Base-by-base conservation (phyloP, 2,329 filamentous ascomycete genomes). In the Pseudophaeomoniella oleicola region DNA sequence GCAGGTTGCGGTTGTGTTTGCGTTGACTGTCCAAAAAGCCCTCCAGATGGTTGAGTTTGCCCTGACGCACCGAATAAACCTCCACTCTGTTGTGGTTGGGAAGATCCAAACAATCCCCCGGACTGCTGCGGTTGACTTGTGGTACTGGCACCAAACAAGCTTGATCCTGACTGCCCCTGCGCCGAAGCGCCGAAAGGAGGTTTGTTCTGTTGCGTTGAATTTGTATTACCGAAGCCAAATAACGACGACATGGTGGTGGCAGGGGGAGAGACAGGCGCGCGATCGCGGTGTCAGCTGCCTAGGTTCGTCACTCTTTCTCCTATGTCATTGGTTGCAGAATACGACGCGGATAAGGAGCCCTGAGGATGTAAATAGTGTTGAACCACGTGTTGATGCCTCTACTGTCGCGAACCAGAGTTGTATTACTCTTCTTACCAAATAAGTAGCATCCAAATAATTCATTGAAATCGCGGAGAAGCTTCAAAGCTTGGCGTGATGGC, bases 11-110 rank as follows among this genome's bases (percentile, higher is more conserved):
- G 43, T 17, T 45, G 43, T 30, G 41, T 38, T 31, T 49, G 47
- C 15, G 46, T 41, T 16, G 42, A 43, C 16, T 29, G 34, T 5
- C 32, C 32, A 16, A 39, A 39, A 10, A 35, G n/a, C 4, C 32
- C 19, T 15, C 13, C 15, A 14, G 11, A 19, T 27, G 37, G 38
- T 13, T 19, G 4, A 3, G 35, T 5, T 33, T 40, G 38, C n/a
- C n/a, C n/a, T n/a, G n/a, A 19, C 45, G 39, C 12, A 13, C 50
- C 51, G 34, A 58, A 57, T 5, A 55, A 37, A 3, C 49, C 44
- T 19, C 46, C 47, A 14, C 48, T 39, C 41, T 54, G 52, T 37
- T 57, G 53, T n/a, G 48, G 48, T 35, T 54, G 53, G 13, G 43
- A 37, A 4, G 11, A 15, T 10, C 32, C 32, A 19, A 34, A 34